A percentile compares a stretch with the other conserved stretches of the same genome.
Conservation (phyloP, 1,284 basidiomycete genomes). For the Rhodotorula glutinis region DNA sequence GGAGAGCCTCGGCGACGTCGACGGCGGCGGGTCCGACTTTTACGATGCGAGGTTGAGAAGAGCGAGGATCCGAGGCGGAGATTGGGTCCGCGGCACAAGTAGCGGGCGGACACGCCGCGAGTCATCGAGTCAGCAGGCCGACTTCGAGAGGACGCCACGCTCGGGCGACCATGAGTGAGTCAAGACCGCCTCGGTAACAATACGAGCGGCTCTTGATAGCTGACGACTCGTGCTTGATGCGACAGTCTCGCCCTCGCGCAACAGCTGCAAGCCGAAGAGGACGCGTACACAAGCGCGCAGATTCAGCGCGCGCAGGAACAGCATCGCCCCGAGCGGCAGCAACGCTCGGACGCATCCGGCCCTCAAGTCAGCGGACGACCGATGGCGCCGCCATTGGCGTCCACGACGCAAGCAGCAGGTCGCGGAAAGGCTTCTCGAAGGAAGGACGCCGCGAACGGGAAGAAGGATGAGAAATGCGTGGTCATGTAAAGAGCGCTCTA, state of each 20-base stretch:
- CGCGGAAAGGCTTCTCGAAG: background rate
- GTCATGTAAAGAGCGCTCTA: conserved; percentile 16
- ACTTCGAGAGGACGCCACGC: conserved; percentile 52
- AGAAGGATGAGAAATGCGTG: conserved; percentile 29
- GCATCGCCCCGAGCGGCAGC: background rate
- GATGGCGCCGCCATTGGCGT: too few species aligned
- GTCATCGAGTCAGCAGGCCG: conserved; percentile 45
- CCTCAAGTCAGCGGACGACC: too few species aligned
- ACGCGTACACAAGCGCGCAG: conserved; percentile 46
- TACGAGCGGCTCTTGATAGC: too few species aligned
- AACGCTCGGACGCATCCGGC: background rate
- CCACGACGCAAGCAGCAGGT: too few species aligned
- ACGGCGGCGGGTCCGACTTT: conserved; percentile 69
- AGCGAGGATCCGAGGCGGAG: conserved; percentile 12
- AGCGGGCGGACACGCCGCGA: background rate
- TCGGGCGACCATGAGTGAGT: conserved; percentile 39
- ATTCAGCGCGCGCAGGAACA: too few species aligned
- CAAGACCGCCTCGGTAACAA: background rate
- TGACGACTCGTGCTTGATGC: background rate
- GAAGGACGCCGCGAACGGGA: conserved; percentile 4
- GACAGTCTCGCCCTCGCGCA: conserved; percentile 62
- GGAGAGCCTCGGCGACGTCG: conserved; percentile 83
- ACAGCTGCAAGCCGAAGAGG: conserved; percentile 70
- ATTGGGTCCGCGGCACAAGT: conserved; percentile 8
- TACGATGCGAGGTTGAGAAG: conserved; percentile 54